Evolutionary conservation across 2,329 filamentous ascomycete genomes (phyloP), one percentile per base, ranked within the genome.

Genomic region (Cladosporium sp.): DNA sequence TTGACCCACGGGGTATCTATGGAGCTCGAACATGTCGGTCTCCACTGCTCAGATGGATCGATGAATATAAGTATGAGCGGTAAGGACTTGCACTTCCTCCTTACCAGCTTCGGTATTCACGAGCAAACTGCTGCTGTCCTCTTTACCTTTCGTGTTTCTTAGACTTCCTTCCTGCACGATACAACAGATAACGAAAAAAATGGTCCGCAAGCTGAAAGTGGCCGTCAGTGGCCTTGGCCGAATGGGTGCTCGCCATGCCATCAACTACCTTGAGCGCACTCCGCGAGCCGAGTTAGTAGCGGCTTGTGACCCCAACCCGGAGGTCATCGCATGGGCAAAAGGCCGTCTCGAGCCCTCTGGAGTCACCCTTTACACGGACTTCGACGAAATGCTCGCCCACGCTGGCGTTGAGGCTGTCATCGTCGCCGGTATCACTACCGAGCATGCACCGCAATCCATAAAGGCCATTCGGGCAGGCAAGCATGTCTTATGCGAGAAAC

Each of bases 401-500:
- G 69, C 74, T 55, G 77, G 76, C 10, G 65, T 82, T 1, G 72
- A 80, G 61, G 79, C 79, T 1, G 76, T 82, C 2, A 74, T 81
- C 18, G 69, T 83, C 28, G 76, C 77, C 1, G 77, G 73, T 0
- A 79, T 77, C 10, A 78, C 77, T 0, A 79, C 74, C 1, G 75
- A 76, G 10, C 81, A 84, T 58, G 79, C 79, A 0, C 71, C 79
- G 57, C 77, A 83, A 58, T 74, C 79, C 1, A 77, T 81, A 60
- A 74, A 76, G 58, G 79, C 79, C 9, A 81, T 83, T 48, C 64
- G 78, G 46, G 71, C 70, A 8, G 72, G 76, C 41, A 72, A 77
- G 58, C 80, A 83, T 59, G 78, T 82, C 0, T 66, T 83, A 13
- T 82, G 78, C 59, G 80, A 83, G 70, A 82, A 83, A 70, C 80